A percentile compares a stretch with the other conserved stretches of the same genome.
Conservation (phyloP, 495 filamentous ascomycete genomes). For the Xylaria flabelliformis region DNA sequence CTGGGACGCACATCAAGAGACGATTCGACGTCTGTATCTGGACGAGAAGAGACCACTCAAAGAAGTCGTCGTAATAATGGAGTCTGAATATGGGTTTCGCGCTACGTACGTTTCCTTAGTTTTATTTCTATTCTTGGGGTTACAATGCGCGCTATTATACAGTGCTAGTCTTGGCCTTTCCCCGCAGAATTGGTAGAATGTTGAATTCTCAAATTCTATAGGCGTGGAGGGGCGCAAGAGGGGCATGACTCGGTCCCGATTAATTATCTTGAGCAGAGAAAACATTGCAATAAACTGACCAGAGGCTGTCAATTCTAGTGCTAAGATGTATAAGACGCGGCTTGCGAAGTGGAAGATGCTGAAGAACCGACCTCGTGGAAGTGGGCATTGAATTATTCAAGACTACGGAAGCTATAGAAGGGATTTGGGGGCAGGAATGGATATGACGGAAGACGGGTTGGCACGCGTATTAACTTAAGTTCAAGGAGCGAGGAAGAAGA, state of each 20-base stretch:
- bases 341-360: conserved; percentile 49
- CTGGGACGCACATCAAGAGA: conserved; percentile 42
- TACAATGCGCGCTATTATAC: conserved; percentile 4
- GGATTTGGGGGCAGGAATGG: conserved; percentile 15
- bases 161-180: conserved; percentile 2
- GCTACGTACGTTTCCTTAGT: conserved; percentile 39
- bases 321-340: conserved; percentile 51
- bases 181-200: neutral
- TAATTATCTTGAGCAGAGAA: neutral
- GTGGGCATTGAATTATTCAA: conserved; percentile 12
- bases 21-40: conserved; percentile 39
- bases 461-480: neutral
- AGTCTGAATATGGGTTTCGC: conserved; percentile 61
- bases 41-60: conserved; percentile 45
- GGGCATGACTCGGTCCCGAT: neutral
- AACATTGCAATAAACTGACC: neutral
- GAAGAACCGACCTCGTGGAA: conserved; percentile 39
- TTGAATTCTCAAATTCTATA: conserved; percentile 20
- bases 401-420: neutral
- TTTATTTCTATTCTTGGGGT: conserved; percentile 18
- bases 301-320: conserved; percentile 11
- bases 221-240: neutral
- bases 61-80: conserved; percentile 97
- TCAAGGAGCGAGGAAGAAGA: neutral
- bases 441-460: neutral